Evolutionary conservation across 2,329 filamentous ascomycete genomes (phyloP), one percentile per base, ranked within the genome.

Genomic region (Grosmannia serpens): DNA sequence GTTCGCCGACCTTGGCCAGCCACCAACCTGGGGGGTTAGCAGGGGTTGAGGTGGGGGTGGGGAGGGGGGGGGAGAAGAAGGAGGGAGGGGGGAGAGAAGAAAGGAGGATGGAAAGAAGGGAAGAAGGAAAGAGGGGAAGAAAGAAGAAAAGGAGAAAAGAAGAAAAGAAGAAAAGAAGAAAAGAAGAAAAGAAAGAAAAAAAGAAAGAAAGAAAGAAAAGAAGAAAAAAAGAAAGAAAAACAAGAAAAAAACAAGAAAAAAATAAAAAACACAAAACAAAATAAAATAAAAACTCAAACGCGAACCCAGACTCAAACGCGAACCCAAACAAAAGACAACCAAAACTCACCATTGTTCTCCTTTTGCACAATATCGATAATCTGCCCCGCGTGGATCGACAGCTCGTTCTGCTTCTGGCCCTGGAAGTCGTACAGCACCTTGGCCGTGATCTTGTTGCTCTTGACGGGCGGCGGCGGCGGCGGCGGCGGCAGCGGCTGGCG

Each of bases 341-440:
- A 38, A 15, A 17, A 53, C 47, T n/a, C 54, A 96, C 92, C 94
- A 70, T 97, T 97, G 70, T 82, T 86, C 73, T 96, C 92, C 73
- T 96, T 96, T 68, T 94, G 87, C n/a, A 95, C 82, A 68, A 99
- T 85, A 70, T 95, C 84, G 57, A 99, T 82, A 54, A 96, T 73
- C 62, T 97, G 88, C 55, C 88, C 91, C 55, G 88, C 85, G 59
- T 71, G 81, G 63, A 99, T 82, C 20, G 87, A 86, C 56, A 99
- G 78, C 72, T 97, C 91, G 64, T 95, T 96, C 59, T 86, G 83
- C 62, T 82, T 89, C 65, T 92, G 87, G 20, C 91, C 91, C 58
- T 78, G 81, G 70, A 97, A 99, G 67, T 96, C 91, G 71, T 97
- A 99, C 53, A 97, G 72, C 5, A 91, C 94, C 75, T 91, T 94